These are phyloP conservation scores for Sclerotinia spermophila DNA, from an alignment of 2,329 filamentous ascomycete species.

Conservation along the genomic window DNA sequence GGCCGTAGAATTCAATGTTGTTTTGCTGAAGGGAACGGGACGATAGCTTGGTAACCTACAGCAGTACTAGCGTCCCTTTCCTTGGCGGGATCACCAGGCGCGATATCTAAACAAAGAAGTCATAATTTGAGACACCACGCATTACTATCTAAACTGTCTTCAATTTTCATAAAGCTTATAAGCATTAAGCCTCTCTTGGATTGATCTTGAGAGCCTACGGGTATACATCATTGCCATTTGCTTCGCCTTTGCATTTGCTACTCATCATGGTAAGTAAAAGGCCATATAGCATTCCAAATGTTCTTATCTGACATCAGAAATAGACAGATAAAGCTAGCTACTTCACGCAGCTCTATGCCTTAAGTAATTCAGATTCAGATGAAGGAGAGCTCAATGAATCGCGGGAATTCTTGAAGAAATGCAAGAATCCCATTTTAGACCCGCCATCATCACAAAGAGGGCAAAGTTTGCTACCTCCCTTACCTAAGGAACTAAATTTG, in stretches of 20 bases:
- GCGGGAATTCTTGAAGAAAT: conserved; percentile 20
- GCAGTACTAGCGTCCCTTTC: not conserved
- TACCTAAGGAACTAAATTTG: conserved; percentile 31
- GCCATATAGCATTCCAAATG: not conserved
- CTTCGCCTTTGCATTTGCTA: not conserved
- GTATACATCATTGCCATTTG: not conserved
- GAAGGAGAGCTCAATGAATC: conserved; percentile 28
- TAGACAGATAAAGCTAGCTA: conserved; percentile 17
- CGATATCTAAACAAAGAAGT: not conserved
- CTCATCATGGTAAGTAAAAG: conserved; percentile 6
- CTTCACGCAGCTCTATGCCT: conserved; percentile 27
- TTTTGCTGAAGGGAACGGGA: not conserved
- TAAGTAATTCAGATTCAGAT: conserved; percentile 33
- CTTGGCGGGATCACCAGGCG: not conserved
- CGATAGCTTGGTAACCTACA: not conserved
- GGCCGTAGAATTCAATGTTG: not conserved
- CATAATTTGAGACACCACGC: not conserved
- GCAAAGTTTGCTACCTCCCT: conserved; percentile 34
- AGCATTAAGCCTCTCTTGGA: not conserved
- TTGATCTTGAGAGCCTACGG: not conserved
- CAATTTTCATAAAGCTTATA: not conserved
- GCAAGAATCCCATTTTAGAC: conserved; percentile 31
- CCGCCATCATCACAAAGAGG: conserved; percentile 33
- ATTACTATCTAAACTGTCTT: not conserved
- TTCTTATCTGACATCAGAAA: conserved; percentile 1